Conservation (phyloP, 495 filamentous ascomycete species). For the Talaromyces wortmannii region DNA sequence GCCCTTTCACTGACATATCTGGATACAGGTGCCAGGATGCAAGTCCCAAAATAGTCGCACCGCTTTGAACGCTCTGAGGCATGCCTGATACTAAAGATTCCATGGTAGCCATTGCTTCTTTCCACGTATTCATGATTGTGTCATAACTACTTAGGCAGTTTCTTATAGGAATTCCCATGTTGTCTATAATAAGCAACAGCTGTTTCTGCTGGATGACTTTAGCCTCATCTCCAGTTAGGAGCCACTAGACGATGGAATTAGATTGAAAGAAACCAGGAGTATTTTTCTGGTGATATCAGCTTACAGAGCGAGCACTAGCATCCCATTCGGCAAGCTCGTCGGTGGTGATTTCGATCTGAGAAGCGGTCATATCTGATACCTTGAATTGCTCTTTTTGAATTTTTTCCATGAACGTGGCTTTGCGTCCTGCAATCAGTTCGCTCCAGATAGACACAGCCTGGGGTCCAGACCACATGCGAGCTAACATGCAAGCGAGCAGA, state of each 20-base stretch:
- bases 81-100: constrained; percentile 17
- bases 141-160: constrained; percentile 10
- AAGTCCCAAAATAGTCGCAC: constrained; percentile 18
- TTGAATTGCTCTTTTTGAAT: constrained; percentile 4
- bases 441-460: constrained; percentile 27
- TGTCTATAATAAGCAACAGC: constrained; percentile 24
- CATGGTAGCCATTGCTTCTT: constrained; percentile 10
- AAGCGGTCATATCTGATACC: background rate
- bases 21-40: constrained; percentile 33
- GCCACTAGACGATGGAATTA: background rate
- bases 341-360: constrained; percentile 10
- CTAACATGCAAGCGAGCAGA: constrained; percentile 29
- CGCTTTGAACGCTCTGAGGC: constrained; percentile 13
- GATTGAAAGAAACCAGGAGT: background rate
- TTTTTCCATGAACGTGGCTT: constrained; percentile 7
- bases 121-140: constrained; percentile 22
- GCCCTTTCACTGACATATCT: constrained; percentile 15
- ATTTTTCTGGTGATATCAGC: background rate
- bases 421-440: constrained; percentile 17
- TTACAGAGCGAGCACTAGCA: constrained; percentile 19
- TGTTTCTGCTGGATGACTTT: constrained; percentile 28
- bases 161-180: constrained; percentile 19
- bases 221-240: background rate
- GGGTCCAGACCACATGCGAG: constrained; percentile 12
- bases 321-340: constrained; percentile 25